Conservation (phyloP, 2,329 filamentous ascomycete species). For the Penicillium paneum region DNA sequence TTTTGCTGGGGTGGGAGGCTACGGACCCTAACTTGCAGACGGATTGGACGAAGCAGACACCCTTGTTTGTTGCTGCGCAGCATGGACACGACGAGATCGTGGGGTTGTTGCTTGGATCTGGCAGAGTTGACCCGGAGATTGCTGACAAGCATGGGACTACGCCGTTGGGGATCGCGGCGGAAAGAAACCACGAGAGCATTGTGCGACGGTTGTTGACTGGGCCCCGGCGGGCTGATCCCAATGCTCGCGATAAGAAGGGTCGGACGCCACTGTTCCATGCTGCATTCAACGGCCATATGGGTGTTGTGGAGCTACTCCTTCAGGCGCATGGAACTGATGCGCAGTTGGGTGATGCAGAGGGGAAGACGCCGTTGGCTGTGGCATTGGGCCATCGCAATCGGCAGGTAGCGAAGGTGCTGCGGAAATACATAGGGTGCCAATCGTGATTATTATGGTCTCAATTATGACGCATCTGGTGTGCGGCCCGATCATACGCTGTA, state of each 20-base stretch:
- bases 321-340: constrained; percentile 12
- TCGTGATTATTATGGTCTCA: neutral
- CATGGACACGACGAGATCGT: constrained; percentile 14
- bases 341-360: neutral
- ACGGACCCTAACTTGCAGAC: constrained; percentile 22
- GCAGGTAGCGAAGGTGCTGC: neutral
- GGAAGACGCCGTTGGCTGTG: constrained; percentile 1
- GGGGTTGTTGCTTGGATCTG: constrained; percentile 9
- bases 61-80: constrained; percentile 17
- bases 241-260: constrained; percentile 16
- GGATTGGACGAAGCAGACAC: constrained; percentile 19
- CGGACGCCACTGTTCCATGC: constrained; percentile 19
- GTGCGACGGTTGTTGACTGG: constrained; percentile 12
- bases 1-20: constrained; percentile 15
- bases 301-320: constrained; percentile 14
- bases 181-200: constrained; percentile 4
- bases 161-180: constrained; percentile 17
- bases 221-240: constrained; percentile 13
- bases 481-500: neutral
- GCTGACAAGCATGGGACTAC: constrained; percentile 19
- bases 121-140: constrained; percentile 17
- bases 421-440: neutral
- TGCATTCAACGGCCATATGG: constrained; percentile 13
- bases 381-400: neutral
- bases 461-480: neutral